A percentile compares a stretch with the other conserved stretches of the same genome.
These are phyloP conservation scores for Phialophora chinensis DNA, from an alignment of 2,329 filamentous ascomycete species.

Conservation along the genomic window DNA sequence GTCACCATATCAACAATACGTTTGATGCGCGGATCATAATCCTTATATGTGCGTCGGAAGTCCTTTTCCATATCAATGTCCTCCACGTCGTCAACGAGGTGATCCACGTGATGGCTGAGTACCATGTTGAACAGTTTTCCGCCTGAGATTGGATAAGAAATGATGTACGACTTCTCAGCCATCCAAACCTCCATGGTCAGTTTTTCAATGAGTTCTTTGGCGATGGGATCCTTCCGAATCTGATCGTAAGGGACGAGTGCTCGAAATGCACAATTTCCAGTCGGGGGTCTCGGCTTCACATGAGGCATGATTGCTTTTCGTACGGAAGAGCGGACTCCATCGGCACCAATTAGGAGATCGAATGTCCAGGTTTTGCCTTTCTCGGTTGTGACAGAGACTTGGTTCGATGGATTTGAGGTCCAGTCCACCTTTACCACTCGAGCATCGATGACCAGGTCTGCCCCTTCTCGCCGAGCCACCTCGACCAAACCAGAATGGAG, in stretches of 20 bases:
- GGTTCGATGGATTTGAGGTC: conserved; percentile 17
- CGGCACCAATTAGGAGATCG: conserved; percentile 51
- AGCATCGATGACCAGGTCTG: conserved; percentile 46
- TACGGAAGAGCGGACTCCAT: conserved; percentile 51
- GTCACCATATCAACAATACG: conserved; percentile 51
- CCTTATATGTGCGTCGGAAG: conserved; percentile 50
- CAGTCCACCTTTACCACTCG: conserved; percentile 46
- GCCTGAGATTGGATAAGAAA: conserved; percentile 55
- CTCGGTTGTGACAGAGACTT: conserved; percentile 26
- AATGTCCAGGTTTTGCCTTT: conserved; percentile 41
- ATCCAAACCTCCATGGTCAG: conserved; percentile 57
- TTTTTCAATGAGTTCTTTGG: conserved; percentile 48
- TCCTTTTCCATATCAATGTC: conserved; percentile 51
- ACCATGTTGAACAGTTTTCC: conserved; percentile 56
- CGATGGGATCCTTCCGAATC: conserved; percentile 51
- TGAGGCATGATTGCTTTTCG: conserved; percentile 50
- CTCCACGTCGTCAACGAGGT: conserved; percentile 46
- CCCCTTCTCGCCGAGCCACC: conserved; percentile 49
- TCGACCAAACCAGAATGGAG: conserved; percentile 53
- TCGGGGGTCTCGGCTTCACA: conserved; percentile 48
- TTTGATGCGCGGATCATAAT: conserved; percentile 54
- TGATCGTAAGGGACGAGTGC: conserved; percentile 53
- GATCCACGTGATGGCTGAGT: conserved; percentile 50
- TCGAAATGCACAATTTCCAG: conserved; percentile 54
- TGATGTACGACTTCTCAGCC: conserved; percentile 49